Conservation (phyloP, 75 land plant genomes). For the Pseudotsuga menziesii region DNA sequence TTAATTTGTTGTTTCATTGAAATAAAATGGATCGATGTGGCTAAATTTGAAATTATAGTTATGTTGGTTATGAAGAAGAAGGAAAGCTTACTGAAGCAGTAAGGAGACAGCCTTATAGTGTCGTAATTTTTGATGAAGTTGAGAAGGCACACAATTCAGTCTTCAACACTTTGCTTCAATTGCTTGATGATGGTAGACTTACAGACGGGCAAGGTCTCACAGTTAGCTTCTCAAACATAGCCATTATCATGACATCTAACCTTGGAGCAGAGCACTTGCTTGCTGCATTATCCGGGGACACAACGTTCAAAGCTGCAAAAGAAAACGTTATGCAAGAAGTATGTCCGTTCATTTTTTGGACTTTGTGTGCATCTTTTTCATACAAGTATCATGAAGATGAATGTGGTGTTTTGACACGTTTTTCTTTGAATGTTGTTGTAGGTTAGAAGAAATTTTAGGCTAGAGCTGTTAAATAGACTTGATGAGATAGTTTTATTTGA, state of each 20-base stretch:
- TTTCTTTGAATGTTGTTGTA: conserved; percentile 14
- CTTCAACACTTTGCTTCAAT: conserved; percentile 93
- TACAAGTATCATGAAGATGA: not conserved
- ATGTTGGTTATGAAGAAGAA: conserved; percentile 97
- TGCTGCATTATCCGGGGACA: conserved; percentile 60
- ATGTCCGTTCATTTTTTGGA: not conserved
- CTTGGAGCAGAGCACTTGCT: conserved; percentile 94
- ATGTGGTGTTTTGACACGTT: not conserved
- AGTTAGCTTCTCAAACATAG: conserved; percentile 84
- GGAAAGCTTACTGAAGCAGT: conserved; percentile 97
- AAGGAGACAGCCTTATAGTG: conserved; percentile 92
- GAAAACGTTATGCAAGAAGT: conserved; percentile 85
- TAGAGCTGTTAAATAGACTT: conserved; percentile 88
- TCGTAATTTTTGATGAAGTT: conserved; percentile 91
- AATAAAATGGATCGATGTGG: too few species aligned
- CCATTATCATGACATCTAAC: conserved; percentile 94
- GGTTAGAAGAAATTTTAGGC: conserved; percentile 90
- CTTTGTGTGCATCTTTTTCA: not conserved
- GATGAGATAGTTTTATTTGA: conserved; percentile 98
- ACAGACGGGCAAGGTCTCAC: conserved; percentile 99
- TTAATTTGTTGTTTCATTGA: not conserved
- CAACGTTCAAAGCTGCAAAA: conserved; percentile 59
- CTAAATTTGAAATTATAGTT: conserved; percentile 26
- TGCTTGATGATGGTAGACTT: conserved; percentile 93
- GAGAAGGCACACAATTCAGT: conserved; percentile 91